Conservation (phyloP, 2,329 filamentous ascomycete genomes). For the Fusarium drepaniforme region DNA sequence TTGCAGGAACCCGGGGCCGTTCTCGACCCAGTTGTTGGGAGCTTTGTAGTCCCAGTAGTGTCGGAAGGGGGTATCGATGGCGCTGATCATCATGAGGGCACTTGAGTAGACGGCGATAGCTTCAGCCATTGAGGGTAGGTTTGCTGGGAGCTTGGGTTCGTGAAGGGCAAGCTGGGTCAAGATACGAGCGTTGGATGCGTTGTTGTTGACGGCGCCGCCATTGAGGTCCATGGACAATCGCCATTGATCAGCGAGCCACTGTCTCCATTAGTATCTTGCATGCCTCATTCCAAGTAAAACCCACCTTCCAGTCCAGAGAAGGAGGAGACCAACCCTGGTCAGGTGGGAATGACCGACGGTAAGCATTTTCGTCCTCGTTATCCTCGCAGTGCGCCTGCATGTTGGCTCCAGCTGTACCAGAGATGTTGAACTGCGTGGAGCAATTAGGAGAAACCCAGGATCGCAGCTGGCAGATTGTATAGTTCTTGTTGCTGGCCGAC, state of each 20-base stretch:
- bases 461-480: slow-evolving; percentile 76
- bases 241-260: slow-evolving; percentile 67
- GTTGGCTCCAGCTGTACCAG: slow-evolving; percentile 67
- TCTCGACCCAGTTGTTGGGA: slow-evolving; percentile 49
- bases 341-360: slow-evolving; percentile 56
- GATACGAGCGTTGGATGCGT: slow-evolving; percentile 70
- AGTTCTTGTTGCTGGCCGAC: slow-evolving; percentile 56
- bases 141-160: slow-evolving; percentile 56
- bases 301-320: slow-evolving; percentile 63
- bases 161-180: slow-evolving; percentile 64
- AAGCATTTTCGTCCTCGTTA: slow-evolving; percentile 64
- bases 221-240: slow-evolving; percentile 66
- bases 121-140: slow-evolving; percentile 78
- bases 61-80: slow-evolving; percentile 70
- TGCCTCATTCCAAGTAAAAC: background rate
- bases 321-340: slow-evolving; percentile 49
- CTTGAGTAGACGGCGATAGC: slow-evolving; percentile 77
- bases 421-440: slow-evolving; percentile 71
- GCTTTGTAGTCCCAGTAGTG: slow-evolving; percentile 64
- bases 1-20: slow-evolving; percentile 60
- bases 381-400: slow-evolving; percentile 74
- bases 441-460: slow-evolving; percentile 75
- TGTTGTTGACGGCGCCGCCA: slow-evolving; percentile 64
- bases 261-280: slow-evolving; percentile 7
- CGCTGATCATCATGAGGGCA: slow-evolving; percentile 73